Evolutionary conservation across 371 early-diverging fungal genomes (phyloP), one percentile per base, ranked within the genome.

Genomic region (Actinomortierella wolfii): DNA sequence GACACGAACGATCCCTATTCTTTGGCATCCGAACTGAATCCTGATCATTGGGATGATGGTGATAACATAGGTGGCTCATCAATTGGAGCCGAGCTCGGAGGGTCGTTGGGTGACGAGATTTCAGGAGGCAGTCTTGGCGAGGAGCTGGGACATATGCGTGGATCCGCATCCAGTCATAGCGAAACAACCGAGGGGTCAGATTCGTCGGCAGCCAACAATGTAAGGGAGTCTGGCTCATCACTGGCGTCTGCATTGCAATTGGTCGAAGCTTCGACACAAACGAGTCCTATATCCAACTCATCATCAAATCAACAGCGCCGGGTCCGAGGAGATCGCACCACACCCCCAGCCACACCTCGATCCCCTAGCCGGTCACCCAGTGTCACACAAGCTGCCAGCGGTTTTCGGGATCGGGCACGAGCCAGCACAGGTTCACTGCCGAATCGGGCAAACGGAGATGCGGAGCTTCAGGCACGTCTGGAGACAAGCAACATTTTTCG

Each of bases 401-500:
- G n/a, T n/a, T 34, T 34, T 34, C 4, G 34, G 11, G 34, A 34
- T 34, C 34, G 34, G 5, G 24, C 51, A 28, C 28, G 51, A 28
- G 15, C 51, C 28, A 51, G 51, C 29, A 49, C 49, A 15, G 51
- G 25, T 9, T 51, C 51, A 20, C 43, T 58, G 11, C 55, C 66
- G 13, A 65, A 57, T 14, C 56, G 65, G 1, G 71, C 66, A 15
- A 54, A 56, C 20, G 69, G 64, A 39, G 34, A 34, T 11, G 4
- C 34, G 4, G 34, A 34, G 34, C 34, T 34, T 0, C 74, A 73
- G n/a, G 67, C 62, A 29, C 67, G 67, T 44, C 54, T 73, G 50
- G 67, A 73, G 18, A 63, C 66, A 11, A 58, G 62, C 48, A 67
- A 53, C 18, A 62, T 50, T 23, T 39, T 62, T 20, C 73, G 66